Base-by-base conservation (phyloP, 2,329 filamentous ascomycete genomes). In the Penicillium sp. region DNA sequence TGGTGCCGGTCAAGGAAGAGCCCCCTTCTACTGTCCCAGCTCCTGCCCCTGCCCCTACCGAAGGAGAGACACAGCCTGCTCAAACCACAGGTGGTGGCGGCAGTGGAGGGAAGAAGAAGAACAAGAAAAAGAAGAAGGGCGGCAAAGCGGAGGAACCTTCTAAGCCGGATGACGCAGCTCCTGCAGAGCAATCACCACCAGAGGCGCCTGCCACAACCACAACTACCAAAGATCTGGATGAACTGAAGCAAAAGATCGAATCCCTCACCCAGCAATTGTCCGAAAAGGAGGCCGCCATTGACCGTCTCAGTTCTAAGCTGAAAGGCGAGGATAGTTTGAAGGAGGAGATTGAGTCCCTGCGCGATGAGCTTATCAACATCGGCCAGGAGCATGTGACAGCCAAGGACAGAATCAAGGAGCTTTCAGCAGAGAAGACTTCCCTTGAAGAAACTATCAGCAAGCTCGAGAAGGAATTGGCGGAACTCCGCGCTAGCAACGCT, bases 81-180 rank as follows among this genome's bases (percentile, higher is more conserved):
- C 56, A 55, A 37, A 40, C 63, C 2, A 26, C 62, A 16, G 53
- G 53, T 4, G 56, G 65, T 18, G 63, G 65, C 31, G 49, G 65
- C 11, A 66, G 38, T 71, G 73, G 68, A 14, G 73, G 78, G 11
- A 76, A 77, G 57, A 93, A 92, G 76, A 95, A 90, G 74, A 95
- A 92, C 62, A 90, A 90, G 71, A 96, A 93, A 79, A 96, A 95
- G 82, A 89, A 87, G 75, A 93, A 92, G 78, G 85, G 84, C 18
- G 83, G 81, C 32, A 85, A 83, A 61, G 72, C 72, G 7, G 74
- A 78, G 9, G 73, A 76, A n/a, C 47, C 67, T 14, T 49, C 61
- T 11, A 67, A 70, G 59, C 50, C 66, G 51, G 52, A 62, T 8
- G 62, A 63, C 42, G 18, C 60, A 26, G 43, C 57, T 2, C n/a